Percentiles rank a stretch among this genome's conserved stretches.
phyloP scores from a whole-genome alignment of 257 asterid genomes.

The Eucommia ulmoides region DNA sequence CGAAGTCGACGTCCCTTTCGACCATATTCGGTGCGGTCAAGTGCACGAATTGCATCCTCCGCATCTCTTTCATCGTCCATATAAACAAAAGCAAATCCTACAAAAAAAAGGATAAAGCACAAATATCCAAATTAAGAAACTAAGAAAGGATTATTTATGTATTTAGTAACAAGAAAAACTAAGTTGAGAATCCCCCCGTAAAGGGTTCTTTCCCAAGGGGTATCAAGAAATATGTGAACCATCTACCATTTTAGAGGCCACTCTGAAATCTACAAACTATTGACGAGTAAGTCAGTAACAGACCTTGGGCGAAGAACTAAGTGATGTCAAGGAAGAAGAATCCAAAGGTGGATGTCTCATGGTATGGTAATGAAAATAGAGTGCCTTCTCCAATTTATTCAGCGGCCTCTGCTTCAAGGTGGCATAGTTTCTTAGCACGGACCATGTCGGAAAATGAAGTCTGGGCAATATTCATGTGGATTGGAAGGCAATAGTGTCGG shows the following conservation, averaged over 20 bases:
- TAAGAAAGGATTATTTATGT: too few relatives aligned
- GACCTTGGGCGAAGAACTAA: constrained; percentile 54
- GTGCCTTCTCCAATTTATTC: constrained; percentile 15
- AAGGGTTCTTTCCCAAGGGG: constrained; percentile 5
- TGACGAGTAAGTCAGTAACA: constrained; percentile 41
- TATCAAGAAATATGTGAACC: constrained; percentile 17
- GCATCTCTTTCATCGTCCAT: constrained; percentile 90
- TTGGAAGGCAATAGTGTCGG: neutral
- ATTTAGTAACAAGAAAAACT: constrained; percentile 2
- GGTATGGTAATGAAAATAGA: constrained; percentile 30
- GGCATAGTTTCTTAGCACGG: neutral
- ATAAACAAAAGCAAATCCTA: constrained; percentile 60
- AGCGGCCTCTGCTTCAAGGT: neutral
- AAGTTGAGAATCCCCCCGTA: constrained; percentile 13
- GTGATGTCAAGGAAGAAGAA: constrained; percentile 48
- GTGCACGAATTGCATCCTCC: constrained; percentile 70
- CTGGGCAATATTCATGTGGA: neutral
- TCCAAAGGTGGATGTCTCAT: constrained; percentile 46
- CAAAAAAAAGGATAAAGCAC: neutral
- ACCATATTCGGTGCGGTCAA: constrained; percentile 69
- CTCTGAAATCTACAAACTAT: constrained; percentile 29
- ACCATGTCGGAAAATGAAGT: neutral
- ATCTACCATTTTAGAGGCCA: constrained; percentile 21
- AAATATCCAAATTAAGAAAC: too few relatives aligned
- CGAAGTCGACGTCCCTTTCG: constrained; percentile 72